These are phyloP conservation scores for Picochlorum costavermella DNA, from an alignment of 139 green algal species.

Conservation along the genomic window DNA sequence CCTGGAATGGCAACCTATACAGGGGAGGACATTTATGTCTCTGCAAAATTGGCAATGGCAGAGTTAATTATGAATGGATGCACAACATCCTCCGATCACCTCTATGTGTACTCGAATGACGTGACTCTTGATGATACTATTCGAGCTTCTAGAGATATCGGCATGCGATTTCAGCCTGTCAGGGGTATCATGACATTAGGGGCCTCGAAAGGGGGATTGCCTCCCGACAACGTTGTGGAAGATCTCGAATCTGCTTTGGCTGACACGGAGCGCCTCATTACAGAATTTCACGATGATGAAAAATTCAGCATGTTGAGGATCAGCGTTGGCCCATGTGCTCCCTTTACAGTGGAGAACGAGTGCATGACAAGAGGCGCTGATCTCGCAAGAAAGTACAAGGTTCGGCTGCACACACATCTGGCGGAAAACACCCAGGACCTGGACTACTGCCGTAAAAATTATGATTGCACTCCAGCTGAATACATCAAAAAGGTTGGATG, in stretches of 20 bases:
- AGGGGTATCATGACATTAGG: constrained; percentile 56
- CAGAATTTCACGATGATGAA: constrained; percentile 45
- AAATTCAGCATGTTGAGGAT: constrained; percentile 57
- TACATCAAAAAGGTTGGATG: constrained; percentile 59
- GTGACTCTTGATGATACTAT: constrained; percentile 55
- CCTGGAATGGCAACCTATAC: constrained; percentile 44
- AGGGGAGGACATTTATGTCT: constrained; percentile 33
- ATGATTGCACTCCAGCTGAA: constrained; percentile 39
- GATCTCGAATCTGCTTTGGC: constrained; percentile 38
- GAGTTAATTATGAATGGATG: constrained; percentile 61
- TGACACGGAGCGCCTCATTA: constrained; percentile 50
- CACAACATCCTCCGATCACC: constrained; percentile 53
- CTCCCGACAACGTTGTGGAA: constrained; percentile 50
- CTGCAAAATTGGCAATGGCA: constrained; percentile 44
- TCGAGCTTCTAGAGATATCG: constrained; percentile 37
- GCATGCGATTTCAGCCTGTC: constrained; percentile 60
- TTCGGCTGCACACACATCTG: constrained; percentile 66
- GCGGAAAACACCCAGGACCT: not conserved
- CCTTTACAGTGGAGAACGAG: constrained; percentile 47
- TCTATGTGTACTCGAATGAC: constrained; percentile 64
- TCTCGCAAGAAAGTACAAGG: constrained; percentile 41
- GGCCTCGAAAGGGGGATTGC: constrained; percentile 28
- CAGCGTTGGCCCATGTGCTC: constrained; percentile 42
- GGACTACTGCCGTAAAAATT: constrained; percentile 21
- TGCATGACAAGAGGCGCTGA: constrained; percentile 46